These are phyloP conservation scores for Coniella lustricola DNA, from an alignment of 2,329 filamentous ascomycete species.

Conservation along the genomic window DNA sequence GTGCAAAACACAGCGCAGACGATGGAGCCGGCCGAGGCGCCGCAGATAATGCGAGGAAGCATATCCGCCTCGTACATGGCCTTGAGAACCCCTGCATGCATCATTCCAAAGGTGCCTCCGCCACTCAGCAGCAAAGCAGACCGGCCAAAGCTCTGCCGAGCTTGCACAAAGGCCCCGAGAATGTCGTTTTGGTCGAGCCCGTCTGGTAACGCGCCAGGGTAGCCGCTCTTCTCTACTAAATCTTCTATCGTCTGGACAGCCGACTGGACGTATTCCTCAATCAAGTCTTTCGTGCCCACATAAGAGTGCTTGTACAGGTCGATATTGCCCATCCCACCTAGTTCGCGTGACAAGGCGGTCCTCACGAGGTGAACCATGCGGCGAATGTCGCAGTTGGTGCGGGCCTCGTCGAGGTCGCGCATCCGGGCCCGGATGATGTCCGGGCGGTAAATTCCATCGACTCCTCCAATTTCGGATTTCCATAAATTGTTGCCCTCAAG, in stretches of 20 bases:
- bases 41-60: constrained; percentile 79
- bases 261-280: constrained; percentile 80
- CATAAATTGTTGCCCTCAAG: constrained; percentile 76
- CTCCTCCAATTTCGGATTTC: constrained; percentile 55
- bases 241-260: constrained; percentile 67
- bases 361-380: constrained; percentile 76
- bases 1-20: constrained; percentile 75
- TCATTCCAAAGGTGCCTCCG: constrained; percentile 86
- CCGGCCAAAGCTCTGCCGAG: constrained; percentile 76
- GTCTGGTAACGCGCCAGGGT: constrained; percentile 35
- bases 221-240: constrained; percentile 54
- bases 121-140: constrained; percentile 78
- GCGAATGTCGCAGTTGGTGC: constrained; percentile 62
- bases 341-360: constrained; percentile 69
- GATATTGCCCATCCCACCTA: constrained; percentile 80
- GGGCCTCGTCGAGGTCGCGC: constrained; percentile 66
- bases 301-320: constrained; percentile 78
- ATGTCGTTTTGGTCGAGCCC: constrained; percentile 51
- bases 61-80: constrained; percentile 67
- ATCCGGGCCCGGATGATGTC: constrained; percentile 63
- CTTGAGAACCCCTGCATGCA: constrained; percentile 82
- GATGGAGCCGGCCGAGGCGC: constrained; percentile 81
- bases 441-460: constrained; percentile 62
- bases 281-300: constrained; percentile 77
- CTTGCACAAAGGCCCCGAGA: constrained; percentile 62